Base-by-base conservation (phyloP, 2,329 filamentous ascomycete genomes). In the Stagonosporopsis cucurbitacearum region DNA sequence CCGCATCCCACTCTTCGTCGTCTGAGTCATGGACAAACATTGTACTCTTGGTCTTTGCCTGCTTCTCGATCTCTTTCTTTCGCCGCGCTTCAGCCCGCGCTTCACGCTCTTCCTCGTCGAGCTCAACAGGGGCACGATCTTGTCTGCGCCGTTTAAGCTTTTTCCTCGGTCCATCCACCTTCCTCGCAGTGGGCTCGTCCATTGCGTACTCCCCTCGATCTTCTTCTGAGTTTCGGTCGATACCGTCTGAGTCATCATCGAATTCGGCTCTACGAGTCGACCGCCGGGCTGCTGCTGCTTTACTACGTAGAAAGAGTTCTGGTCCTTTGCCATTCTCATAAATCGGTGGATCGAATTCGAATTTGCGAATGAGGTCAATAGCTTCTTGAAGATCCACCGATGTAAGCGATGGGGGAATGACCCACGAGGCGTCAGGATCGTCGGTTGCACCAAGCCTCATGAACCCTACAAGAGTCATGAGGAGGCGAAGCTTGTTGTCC, bases 1-100 rank as follows among this genome's bases (percentile, higher is more conserved):
- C 91, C 30, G 84, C 86, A 68, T 96, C 92, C 60, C 84, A 88
- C 62, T 96, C 92, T 64, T 96, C 92, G 49, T 98, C 95, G 71
- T 98, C 95, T 63, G 89, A 92, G 33, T 88, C 87, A 54, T 89
- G 85, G 46, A 99, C 89, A 67, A 87, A 94, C 35, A 94, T 77
- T 22, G 88, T 87, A 67, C 90, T 96, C 80, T 97, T 98, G 77
- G 95, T 89, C 71, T 89, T 90, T 28, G 81, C 81, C 44, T 86
- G 83, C 75, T 92, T 92, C 68, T 93, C 91, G n/a, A 85, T 79
- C 63, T 96, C 88, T 63, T 85, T 88, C 48, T 87, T 81, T 50
- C 85, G 82, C 33, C 88, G 82, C 50, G 81, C 84, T 12, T 82
- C 81, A 12, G 86, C 86, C 52, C 84, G 84, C 62, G 85, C 86